Conservation (phyloP, 108 stramenopile species). For the Discostella stelligeroides region DNA sequence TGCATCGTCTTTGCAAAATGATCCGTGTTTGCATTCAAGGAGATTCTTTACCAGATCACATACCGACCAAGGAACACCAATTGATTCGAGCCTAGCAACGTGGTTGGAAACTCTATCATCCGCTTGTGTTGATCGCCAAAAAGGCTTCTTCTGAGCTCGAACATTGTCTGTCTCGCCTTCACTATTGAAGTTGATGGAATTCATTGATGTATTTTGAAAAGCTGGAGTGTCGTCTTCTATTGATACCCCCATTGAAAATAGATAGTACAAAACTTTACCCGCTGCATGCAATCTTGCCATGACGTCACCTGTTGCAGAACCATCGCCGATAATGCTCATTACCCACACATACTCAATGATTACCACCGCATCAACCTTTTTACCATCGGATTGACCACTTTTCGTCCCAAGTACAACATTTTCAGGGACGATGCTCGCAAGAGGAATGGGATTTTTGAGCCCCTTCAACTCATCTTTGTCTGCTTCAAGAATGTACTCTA, state of each 20-base stretch:
- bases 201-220: not conserved
- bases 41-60: slow-evolving; percentile 12
- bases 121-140: not conserved
- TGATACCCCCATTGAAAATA: slow-evolving; percentile 4
- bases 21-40: slow-evolving; percentile 26
- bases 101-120: not conserved
- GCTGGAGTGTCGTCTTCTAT: not conserved
- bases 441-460: slow-evolving; percentile 18
- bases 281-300: slow-evolving; percentile 11
- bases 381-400: not conserved
- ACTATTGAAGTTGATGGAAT: not conserved
- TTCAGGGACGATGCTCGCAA: slow-evolving; percentile 15
- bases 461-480: not conserved
- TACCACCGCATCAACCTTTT: not conserved
- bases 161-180: not conserved
- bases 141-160: slow-evolving; percentile 5
- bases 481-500: slow-evolving; percentile 7
- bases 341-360: not conserved
- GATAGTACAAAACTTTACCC: slow-evolving; percentile 13
- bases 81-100: slow-evolving; percentile 1
- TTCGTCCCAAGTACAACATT: slow-evolving; percentile 4
- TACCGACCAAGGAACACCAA: slow-evolving; percentile 14
- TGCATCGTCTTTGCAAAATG: slow-evolving; percentile 22
- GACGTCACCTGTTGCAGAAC: slow-evolving; percentile 3
- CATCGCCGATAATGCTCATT: not conserved